phyloP scores from a whole-genome alignment of 495 filamentous ascomycete genomes.

The Aspergillus affinis region DNA sequence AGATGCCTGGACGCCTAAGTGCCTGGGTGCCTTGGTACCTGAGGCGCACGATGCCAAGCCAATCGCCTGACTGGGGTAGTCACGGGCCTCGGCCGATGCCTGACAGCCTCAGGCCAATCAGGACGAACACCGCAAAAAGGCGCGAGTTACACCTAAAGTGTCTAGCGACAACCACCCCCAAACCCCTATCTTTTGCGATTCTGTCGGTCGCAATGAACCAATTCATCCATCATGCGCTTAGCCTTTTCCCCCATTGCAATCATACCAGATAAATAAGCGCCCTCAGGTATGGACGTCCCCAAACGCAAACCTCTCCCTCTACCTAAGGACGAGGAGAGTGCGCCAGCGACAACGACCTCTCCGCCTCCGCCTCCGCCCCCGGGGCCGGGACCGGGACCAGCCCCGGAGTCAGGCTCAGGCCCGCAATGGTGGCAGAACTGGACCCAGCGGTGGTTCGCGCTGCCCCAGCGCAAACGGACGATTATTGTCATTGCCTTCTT shows the following conservation, averaged over 20 bases:
- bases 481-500: conserved; percentile 28
- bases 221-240: neutral
- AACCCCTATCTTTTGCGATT: neutral
- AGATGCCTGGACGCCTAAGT: too few species aligned
- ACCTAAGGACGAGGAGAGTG: neutral
- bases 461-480: conserved; percentile 22
- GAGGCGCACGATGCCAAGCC: too few species aligned
- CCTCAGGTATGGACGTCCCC: conserved; percentile 6
- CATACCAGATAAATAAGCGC: neutral
- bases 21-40: too few species aligned
- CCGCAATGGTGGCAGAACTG: neutral
- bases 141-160: neutral
- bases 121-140: neutral
- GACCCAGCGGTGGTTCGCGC: conserved; percentile 8
- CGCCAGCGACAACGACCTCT: neutral
- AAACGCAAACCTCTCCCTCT: conserved; percentile 21
- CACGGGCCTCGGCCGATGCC: too few species aligned
- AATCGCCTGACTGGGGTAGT: too few species aligned
- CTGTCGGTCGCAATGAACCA: too few species aligned
- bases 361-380: conserved; percentile 2
- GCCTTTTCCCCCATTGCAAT: neutral
- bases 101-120: neutral
- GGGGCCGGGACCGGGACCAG: neutral
- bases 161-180: neutral
- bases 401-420: neutral